A percentile compares a stretch with the other conserved stretches of the same genome.
Evolutionary conservation across 192 early-diverging fungal species (phyloP).

Genomic region (Linderina pennispora): DNA sequence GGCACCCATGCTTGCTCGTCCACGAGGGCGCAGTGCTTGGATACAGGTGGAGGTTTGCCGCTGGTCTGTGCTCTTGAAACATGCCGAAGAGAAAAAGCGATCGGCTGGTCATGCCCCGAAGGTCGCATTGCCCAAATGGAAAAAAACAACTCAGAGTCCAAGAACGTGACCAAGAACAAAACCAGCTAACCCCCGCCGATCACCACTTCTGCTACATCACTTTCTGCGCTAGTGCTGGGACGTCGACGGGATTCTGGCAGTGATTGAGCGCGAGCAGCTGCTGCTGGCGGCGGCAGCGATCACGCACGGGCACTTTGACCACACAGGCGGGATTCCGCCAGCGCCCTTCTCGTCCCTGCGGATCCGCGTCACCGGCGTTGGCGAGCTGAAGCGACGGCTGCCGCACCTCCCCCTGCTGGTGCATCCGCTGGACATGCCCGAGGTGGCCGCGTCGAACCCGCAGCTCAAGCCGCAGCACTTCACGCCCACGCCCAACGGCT

Average conservation of each 20-base stretch:
- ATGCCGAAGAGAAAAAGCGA: no score
- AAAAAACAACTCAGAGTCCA: no score
- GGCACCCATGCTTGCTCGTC: no score
- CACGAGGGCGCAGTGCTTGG: no score
- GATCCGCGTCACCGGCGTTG: slow-evolving; percentile 73
- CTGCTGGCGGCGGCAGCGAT: slow-evolving; percentile 67
- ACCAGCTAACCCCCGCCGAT: no score
- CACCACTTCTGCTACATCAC: no score
- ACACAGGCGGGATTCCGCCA: slow-evolving; percentile 79
- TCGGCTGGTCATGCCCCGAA: no score
- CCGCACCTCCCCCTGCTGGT: slow-evolving; percentile 72
- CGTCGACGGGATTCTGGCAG: slow-evolving; percentile 71
- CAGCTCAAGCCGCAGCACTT: slow-evolving; percentile 51
- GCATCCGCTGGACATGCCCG: slow-evolving; percentile 70
- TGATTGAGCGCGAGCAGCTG: slow-evolving; percentile 52
- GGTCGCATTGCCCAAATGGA: no score
- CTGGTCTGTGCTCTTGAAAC: no score
- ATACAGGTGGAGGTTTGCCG: no score
- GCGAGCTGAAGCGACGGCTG: slow-evolving; percentile 62
- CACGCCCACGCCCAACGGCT: slow-evolving; percentile 55
- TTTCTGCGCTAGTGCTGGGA: slow-evolving; percentile 73
- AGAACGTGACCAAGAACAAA: no score
- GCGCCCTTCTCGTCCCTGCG: slow-evolving; percentile 75
- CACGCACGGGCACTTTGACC: slow-evolving; percentile 87
- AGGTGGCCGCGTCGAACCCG: slow-evolving; percentile 63